Conservation (phyloP, 2,329 filamentous ascomycete genomes). For the Monilinia fructigena region DNA sequence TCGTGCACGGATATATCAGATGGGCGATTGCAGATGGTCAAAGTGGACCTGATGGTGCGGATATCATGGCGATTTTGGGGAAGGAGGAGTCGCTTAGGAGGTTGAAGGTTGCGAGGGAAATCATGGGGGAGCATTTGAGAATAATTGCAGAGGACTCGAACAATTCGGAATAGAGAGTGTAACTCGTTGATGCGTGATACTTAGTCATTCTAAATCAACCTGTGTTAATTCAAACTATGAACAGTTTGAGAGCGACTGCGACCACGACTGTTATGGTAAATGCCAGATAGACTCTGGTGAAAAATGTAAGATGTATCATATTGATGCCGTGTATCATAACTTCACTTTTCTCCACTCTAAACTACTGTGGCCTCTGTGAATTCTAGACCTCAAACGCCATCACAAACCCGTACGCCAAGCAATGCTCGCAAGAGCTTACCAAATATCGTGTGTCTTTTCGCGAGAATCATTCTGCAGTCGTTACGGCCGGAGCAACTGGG, state of each 20-base stretch:
- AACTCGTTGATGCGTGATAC: not conserved
- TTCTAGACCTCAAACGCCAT: conserved; percentile 22
- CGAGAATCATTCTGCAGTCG: conserved; percentile 4
- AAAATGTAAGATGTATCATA: conserved; percentile 4
- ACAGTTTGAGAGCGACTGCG: not conserved
- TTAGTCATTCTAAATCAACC: too few species aligned
- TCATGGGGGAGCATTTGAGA: conserved; percentile 21
- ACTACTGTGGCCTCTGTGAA: conserved; percentile 12
- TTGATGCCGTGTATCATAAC: conserved; percentile 18
- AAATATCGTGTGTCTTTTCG: not conserved
- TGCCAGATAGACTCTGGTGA: not conserved
- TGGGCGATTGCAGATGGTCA: conserved; percentile 54
- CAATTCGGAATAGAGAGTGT: not conserved
- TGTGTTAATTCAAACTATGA: not conserved
- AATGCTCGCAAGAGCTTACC: conserved; percentile 17
- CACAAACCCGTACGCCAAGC: conserved; percentile 16
- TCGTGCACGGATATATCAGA: conserved; percentile 55
- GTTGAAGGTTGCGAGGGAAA: conserved; percentile 29
- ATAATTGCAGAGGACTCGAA: not conserved
- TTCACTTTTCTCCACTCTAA: conserved; percentile 20
- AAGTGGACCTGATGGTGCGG: conserved; percentile 52
- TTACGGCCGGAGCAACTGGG: not conserved
- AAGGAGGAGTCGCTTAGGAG: conserved; percentile 49
- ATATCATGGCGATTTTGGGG: conserved; percentile 56
- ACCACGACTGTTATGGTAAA: not conserved